A percentile compares a stretch with the other conserved stretches of the same genome.
These are phyloP conservation scores for Naumovozyma baii DNA, from an alignment of 805 yeast genomes.

Conservation along the genomic window DNA sequence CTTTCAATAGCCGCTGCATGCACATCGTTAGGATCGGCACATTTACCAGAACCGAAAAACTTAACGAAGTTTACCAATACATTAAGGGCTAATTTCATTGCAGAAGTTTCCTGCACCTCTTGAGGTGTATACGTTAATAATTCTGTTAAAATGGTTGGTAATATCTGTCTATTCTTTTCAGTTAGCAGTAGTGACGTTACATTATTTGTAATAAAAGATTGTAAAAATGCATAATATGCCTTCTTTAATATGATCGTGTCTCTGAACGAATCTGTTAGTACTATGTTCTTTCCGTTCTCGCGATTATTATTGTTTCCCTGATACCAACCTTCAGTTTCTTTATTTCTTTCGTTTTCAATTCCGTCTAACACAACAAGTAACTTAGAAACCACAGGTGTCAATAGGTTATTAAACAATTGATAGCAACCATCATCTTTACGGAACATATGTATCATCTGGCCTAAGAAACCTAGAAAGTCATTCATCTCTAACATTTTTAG, in stretches of 20 bases:
- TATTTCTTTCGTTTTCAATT: slow-evolving; percentile 33
- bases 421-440: slow-evolving; percentile 58
- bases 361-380: slow-evolving; percentile 43
- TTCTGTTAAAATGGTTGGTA: slow-evolving; percentile 53
- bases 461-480: slow-evolving; percentile 77
- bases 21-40: slow-evolving; percentile 51
- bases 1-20: slow-evolving; percentile 35
- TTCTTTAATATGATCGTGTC: slow-evolving; percentile 60
- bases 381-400: slow-evolving; percentile 65
- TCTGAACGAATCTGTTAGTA: slow-evolving; percentile 52
- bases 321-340: slow-evolving; percentile 9
- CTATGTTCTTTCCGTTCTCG: slow-evolving; percentile 18
- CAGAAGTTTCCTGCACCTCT: slow-evolving; percentile 50
- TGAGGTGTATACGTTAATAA: slow-evolving; percentile 53
- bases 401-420: slow-evolving; percentile 59
- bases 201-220: slow-evolving; percentile 65
- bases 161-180: slow-evolving; percentile 48
- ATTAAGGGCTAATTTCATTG: slow-evolving; percentile 60
- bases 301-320: neutral
- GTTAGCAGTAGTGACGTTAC: slow-evolving; percentile 69
- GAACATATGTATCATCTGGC: slow-evolving; percentile 78
- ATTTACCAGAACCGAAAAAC: slow-evolving; percentile 59
- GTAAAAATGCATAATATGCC: slow-evolving; percentile 58
- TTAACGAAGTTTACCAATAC: slow-evolving; percentile 55
- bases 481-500: slow-evolving; percentile 55